phyloP scores from a whole-genome alignment of 148 eudicot species.

The Rhododendron henanense region DNA sequence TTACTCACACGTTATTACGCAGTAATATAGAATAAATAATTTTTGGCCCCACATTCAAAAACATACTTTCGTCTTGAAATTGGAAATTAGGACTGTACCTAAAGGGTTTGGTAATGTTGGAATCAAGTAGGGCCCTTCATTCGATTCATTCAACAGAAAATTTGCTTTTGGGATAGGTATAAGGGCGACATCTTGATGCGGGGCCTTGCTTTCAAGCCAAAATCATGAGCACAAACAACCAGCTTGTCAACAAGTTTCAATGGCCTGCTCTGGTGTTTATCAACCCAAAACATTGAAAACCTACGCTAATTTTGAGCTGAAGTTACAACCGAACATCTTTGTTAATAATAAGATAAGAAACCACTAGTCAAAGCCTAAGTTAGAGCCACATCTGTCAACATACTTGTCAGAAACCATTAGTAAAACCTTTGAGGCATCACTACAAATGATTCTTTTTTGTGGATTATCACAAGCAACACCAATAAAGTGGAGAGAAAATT shows the following conservation, averaged over 20 bases:
- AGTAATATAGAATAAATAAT: too few relatives aligned
- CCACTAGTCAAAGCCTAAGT: background rate
- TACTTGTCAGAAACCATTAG: background rate
- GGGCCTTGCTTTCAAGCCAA: background rate
- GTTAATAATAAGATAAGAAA: too few relatives aligned
- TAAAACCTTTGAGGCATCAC: background rate
- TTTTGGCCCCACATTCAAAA: background rate
- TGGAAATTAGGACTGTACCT: background rate
- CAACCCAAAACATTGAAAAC: background rate
- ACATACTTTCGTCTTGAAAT: background rate
- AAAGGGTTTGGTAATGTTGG: background rate
- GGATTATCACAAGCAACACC: background rate
- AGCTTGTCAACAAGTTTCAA: background rate
- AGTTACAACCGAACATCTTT: background rate
- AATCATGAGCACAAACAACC: background rate
- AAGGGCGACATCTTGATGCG: background rate
- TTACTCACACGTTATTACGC: background rate
- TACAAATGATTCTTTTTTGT: background rate
- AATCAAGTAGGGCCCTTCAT: background rate
- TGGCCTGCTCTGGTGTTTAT: background rate
- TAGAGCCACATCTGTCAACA: background rate
- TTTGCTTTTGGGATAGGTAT: background rate
- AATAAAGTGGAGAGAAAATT: background rate
- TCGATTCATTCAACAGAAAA: too few relatives aligned
- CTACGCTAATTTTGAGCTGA: background rate